Base-by-base conservation (phyloP, 192 early-diverging fungal genomes). In the Allomyces javanicus region DNA sequence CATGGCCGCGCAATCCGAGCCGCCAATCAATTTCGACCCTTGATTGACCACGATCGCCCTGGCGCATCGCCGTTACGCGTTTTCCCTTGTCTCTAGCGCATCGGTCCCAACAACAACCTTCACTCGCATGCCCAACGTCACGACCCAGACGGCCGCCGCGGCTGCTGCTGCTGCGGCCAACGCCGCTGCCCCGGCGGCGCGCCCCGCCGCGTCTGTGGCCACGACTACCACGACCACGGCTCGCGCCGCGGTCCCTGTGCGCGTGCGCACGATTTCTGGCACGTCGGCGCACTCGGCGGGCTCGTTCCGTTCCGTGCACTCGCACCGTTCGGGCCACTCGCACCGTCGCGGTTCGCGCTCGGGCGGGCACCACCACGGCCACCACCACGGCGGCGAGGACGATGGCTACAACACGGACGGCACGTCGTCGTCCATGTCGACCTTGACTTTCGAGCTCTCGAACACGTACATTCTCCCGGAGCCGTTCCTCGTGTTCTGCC, bases 241-340 rank as follows among this genome's bases (percentile, higher is more conserved):
- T 14, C 50, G 50, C 3, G 12, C 50, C 17, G 50, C 50, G 3
- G 50, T n/a, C 3, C 12, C 50, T 12, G 17, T n/a, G 50, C 50
- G 50, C 17, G 17, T 23, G 11, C 62, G 22, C 62, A 25, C 62
- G n/a, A 23, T 25, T 23, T 63, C 22, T 3, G 10, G 21, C 62
- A 63, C 62, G 62, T 63, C 62, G 24, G 25, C 62, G 24, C 62
- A 63, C 62, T 25, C 62, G 62, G 62, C 25, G n/a, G 21, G 22
- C 24, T 23, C n/a, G 19, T 63, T 63, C 62, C 23, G 62, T 1
- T 58, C 50, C 9, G 12, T n/a, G 4, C 50, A 58, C 50, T 14
- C 50, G 12, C 50, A 58, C 50, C 17, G 17, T 14, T n/a, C 12
- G 12, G 50, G 17, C 17, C 50, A 58, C 50, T 14, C 50, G 50